A percentile compares a stretch with the other conserved stretches of the same genome.
phyloP scores from a whole-genome alignment of 768 basidiomycete genomes.

The Mycena sanguinolenta region DNA sequence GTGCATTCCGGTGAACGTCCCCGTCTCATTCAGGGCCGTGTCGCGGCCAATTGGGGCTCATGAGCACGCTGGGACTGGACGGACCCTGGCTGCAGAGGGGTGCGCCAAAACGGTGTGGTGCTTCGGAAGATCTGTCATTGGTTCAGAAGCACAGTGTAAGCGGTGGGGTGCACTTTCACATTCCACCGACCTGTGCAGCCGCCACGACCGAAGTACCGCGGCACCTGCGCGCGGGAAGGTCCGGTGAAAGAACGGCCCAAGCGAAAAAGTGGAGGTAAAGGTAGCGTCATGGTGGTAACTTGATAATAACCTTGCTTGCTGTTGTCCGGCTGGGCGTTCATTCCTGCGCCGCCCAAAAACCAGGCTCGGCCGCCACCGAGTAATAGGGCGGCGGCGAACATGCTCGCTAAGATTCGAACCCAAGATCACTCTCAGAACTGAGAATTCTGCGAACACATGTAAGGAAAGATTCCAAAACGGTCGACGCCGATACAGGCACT shows the following conservation, averaged over 20 bases:
- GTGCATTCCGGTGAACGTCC: neutral
- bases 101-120: neutral
- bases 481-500: slow-evolving; percentile 6
- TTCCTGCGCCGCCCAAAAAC: slow-evolving; percentile 20
- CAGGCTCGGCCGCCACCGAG: slow-evolving; percentile 23
- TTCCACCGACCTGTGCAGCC: slow-evolving; percentile 2
- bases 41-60: neutral
- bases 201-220: slow-evolving; percentile 15
- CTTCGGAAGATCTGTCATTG: slow-evolving; percentile 24
- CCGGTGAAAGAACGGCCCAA: slow-evolving; percentile 9
- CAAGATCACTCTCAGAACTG: slow-evolving; percentile 16
- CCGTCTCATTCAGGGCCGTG: no score
- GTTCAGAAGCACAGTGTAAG: slow-evolving; percentile 17
- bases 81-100: neutral
- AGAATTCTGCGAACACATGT: slow-evolving; percentile 20
- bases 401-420: slow-evolving; percentile 11
- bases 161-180: slow-evolving; percentile 9
- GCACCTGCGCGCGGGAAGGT: slow-evolving; percentile 23
- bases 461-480: slow-evolving; percentile 37
- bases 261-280: slow-evolving; percentile 15
- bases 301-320: slow-evolving; percentile 22
- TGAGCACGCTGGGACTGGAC: neutral
- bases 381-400: slow-evolving; percentile 9
- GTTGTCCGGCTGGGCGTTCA: neutral
- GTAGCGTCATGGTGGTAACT: slow-evolving; percentile 20